Percentiles rank a stretch among this genome's conserved stretches.
Conservation (phyloP, 2,329 filamentous ascomycete species). For the Rutstroemia sp. region DNA sequence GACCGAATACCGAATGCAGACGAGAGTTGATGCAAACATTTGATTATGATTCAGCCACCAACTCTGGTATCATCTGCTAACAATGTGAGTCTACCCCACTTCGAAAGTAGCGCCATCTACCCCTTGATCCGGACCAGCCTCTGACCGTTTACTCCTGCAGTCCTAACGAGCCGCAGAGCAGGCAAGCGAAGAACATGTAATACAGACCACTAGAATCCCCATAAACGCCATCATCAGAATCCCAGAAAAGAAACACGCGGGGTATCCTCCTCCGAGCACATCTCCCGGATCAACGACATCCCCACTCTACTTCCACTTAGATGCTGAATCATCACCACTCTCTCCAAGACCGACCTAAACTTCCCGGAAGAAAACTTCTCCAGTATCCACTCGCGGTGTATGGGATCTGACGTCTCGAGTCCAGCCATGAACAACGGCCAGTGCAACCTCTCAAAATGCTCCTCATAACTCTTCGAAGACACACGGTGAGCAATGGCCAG, state of each 20-base stretch:
- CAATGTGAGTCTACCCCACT: no score
- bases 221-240: not conserved
- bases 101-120: no score
- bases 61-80: no score
- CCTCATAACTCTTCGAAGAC: not conserved
- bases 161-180: not conserved
- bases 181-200: not conserved
- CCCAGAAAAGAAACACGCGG: conserved; percentile 5
- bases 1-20: no score
- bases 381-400: conserved; percentile 10
- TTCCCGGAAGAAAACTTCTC: not conserved
- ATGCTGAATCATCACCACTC: conserved; percentile 1
- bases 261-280: conserved; percentile 3
- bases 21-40: no score
- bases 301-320: not conserved
- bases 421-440: conserved; percentile 14
- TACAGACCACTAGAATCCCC: not conserved
- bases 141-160: no score
- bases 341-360: conserved; percentile 1
- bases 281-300: conserved; percentile 3
- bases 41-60: no score
- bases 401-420: conserved; percentile 8
- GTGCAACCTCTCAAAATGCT: conserved; percentile 7
- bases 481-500: conserved; percentile 1
- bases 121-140: no score